Evolutionary conservation across 2,329 filamentous ascomycete genomes (phyloP).

Genomic region (Chaetomiaceae sp.): DNA sequence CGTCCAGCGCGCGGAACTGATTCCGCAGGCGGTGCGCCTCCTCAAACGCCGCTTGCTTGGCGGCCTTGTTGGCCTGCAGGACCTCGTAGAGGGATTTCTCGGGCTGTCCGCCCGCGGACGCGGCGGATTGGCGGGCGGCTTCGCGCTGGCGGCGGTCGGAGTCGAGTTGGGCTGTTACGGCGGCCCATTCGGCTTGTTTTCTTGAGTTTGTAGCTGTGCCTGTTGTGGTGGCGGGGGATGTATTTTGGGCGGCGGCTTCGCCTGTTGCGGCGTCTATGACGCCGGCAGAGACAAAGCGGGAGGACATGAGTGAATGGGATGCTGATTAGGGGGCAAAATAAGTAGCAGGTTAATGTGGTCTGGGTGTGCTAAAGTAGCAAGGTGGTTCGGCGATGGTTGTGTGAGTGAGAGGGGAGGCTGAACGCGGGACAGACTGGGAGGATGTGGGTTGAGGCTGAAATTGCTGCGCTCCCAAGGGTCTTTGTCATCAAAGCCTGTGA

Average conservation of each 20-base stretch:
- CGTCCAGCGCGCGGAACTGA: conserved; percentile 72
- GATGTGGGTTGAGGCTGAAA: no score
- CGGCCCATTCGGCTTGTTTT: conserved; percentile 52
- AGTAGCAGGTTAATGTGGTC: no score
- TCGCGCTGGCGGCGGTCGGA: conserved; percentile 52
- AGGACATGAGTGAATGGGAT: conserved; percentile 40
- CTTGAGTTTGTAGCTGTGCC: not conserved
- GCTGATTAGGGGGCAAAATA: no score
- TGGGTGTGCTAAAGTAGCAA: no score
- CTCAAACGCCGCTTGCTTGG: conserved; percentile 79
- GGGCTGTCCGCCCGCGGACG: conserved; percentile 26
- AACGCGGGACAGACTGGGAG: no score
- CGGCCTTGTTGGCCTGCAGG: conserved; percentile 78
- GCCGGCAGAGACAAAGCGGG: conserved; percentile 53
- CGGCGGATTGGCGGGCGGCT: conserved; percentile 41
- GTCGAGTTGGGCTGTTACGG: conserved; percentile 61
- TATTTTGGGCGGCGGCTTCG: conserved; percentile 21
- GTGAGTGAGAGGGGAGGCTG: no score
- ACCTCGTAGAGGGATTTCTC: conserved; percentile 67
- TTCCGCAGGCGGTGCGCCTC: conserved; percentile 67
- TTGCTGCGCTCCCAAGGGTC: no score
- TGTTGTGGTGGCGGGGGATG: not conserved
- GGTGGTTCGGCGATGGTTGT: not conserved
- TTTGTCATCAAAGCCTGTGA: no score
- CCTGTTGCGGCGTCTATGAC: conserved; percentile 42